Conservation (phyloP, 2,329 filamentous ascomycete species). For the Penicillium sp. region DNA sequence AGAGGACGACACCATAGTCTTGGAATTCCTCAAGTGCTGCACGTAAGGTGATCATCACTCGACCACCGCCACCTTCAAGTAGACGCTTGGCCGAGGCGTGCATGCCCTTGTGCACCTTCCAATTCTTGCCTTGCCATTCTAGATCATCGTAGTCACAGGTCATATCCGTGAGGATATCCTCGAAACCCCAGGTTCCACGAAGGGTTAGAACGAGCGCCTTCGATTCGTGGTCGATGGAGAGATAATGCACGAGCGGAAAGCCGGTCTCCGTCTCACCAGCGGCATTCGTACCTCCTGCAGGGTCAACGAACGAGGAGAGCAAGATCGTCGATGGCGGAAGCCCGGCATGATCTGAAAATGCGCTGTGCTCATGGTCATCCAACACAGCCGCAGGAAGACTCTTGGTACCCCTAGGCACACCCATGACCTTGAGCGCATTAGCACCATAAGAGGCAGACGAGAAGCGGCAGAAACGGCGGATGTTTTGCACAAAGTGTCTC, state of each 20-base stretch:
- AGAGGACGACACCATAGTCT: slow-evolving; percentile 73
- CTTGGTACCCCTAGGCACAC: slow-evolving; percentile 44
- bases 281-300: slow-evolving; percentile 69
- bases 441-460: slow-evolving; percentile 56
- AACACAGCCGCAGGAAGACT: slow-evolving; percentile 38
- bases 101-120: slow-evolving; percentile 76
- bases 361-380: slow-evolving; percentile 52
- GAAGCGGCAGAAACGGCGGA: slow-evolving; percentile 55
- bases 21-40: slow-evolving; percentile 69
- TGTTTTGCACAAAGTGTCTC: slow-evolving; percentile 53
- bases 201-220: slow-evolving; percentile 76
- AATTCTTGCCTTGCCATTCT: slow-evolving; percentile 64
- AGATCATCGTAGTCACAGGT: slow-evolving; percentile 73
- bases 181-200: slow-evolving; percentile 73
- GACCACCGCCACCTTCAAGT: slow-evolving; percentile 70
- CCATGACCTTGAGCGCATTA: slow-evolving; percentile 56
- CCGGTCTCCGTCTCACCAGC: slow-evolving; percentile 69
- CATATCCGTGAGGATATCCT: slow-evolving; percentile 75
- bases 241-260: slow-evolving; percentile 74
- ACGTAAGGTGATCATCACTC: slow-evolving; percentile 69
- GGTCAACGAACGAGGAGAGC: slow-evolving; percentile 73
- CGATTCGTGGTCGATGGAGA: slow-evolving; percentile 73
- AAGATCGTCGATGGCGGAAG: slow-evolving; percentile 57
- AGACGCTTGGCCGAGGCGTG: slow-evolving; percentile 73
- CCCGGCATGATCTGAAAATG: slow-evolving; percentile 53